Conservation (phyloP, 441 rosid genomes). For the Kokia cookei region DNA sequence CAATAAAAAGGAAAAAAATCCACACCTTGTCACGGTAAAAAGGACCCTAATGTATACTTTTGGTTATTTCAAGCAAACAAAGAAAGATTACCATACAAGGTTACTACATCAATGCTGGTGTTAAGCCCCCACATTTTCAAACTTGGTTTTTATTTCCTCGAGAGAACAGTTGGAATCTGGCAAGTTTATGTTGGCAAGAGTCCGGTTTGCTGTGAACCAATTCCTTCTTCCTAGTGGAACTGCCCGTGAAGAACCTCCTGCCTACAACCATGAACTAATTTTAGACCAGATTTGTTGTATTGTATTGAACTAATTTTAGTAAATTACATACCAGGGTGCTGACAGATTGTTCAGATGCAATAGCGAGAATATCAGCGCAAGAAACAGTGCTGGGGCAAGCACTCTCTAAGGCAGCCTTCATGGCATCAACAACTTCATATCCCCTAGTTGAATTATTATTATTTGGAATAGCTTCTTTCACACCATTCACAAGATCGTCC, state of each 20-base stretch:
- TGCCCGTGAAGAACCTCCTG: conserved; percentile 52
- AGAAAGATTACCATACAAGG: conserved; percentile 43
- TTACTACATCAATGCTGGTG: conserved; percentile 43
- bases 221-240: conserved; percentile 49
- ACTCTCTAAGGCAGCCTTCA: conserved; percentile 39
- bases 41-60: background rate
- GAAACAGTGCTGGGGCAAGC: conserved; percentile 41
- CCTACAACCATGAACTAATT: conserved; percentile 9
- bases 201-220: conserved; percentile 26
- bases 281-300: background rate
- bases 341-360: conserved; percentile 42
- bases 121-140: conserved; percentile 40
- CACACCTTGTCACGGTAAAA: background rate
- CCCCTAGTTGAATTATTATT: conserved; percentile 34
- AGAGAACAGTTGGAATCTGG: conserved; percentile 29
- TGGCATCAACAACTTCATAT: conserved; percentile 31
- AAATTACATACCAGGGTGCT: conserved; percentile 17
- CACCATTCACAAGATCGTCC: conserved; percentile 40
- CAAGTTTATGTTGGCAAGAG: conserved; percentile 19
- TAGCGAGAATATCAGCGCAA: conserved; percentile 45
- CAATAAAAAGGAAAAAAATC: background rate
- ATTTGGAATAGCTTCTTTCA: conserved; percentile 35
- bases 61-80: background rate
- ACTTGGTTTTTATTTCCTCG: conserved; percentile 17
- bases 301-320: background rate